Conservation (phyloP, 257 asterid species). For the Gentiana straminea region DNA sequence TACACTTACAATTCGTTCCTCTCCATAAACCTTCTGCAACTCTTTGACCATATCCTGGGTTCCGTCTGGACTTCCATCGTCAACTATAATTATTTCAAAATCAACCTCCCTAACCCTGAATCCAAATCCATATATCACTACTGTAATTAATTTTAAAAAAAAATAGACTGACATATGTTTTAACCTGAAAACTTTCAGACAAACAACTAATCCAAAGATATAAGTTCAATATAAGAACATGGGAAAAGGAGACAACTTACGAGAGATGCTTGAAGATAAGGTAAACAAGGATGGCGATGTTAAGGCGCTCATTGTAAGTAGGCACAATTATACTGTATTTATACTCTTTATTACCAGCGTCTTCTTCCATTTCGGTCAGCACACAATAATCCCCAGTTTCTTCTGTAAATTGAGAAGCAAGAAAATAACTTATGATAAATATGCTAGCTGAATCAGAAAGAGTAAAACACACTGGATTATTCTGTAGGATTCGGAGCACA, state of each 20-base stretch:
- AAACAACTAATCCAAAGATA: too few species aligned
- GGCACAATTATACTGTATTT: constrained; percentile 88
- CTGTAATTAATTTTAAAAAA: not conserved
- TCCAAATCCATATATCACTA: too few species aligned
- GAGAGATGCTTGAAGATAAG: constrained; percentile 85
- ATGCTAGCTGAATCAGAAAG: too few species aligned
- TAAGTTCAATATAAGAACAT: not conserved
- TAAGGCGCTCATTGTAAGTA: constrained; percentile 95
- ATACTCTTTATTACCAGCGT: constrained; percentile 29
- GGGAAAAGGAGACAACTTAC: constrained; percentile 17
- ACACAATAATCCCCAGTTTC: not conserved
- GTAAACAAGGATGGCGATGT: constrained; percentile 77
- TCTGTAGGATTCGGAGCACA: too few species aligned
- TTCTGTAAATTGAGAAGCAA: too few species aligned
- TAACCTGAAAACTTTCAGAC: too few species aligned
- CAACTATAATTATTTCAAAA: constrained; percentile 90
- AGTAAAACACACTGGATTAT: too few species aligned
- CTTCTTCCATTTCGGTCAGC: constrained; percentile 16
- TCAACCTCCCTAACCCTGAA: constrained; percentile 50
- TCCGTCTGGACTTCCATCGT: constrained; percentile 99
- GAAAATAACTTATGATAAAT: too few species aligned
- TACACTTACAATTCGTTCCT: constrained; percentile 65
- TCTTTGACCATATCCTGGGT: constrained; percentile 91
- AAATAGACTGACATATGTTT: not conserved
- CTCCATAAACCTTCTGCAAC: constrained; percentile 80